Evolutionary conservation across 352 stramenopile genomes (phyloP), one percentile per base, ranked within the genome.

Genomic region (Hyaloperonospora brassicae): DNA sequence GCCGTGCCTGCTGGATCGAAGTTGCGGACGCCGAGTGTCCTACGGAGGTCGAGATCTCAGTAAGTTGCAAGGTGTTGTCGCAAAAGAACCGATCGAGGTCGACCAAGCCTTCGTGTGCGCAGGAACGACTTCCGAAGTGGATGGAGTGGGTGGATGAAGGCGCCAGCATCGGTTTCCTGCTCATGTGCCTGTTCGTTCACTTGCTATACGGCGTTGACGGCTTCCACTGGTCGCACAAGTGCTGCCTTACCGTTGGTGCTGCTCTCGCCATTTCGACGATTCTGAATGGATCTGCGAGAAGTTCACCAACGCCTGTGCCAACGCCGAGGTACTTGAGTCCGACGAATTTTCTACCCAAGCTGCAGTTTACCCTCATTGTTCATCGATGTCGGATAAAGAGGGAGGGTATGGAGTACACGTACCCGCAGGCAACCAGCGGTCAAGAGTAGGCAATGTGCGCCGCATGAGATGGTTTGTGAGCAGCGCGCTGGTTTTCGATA

Each of bases 191-290:
- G 22, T 89, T 92, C 39, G 82, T 92, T 23, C 82, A 92, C 47
- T 66, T 92, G 42, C 62, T 92, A 5, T 87, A 89, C 39, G 82
- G 82, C 27, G 82, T 92, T 25, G 79, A 92, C 36, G 82, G 79
- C 30, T 92, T 92, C 47, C 82, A 92, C 54, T 92, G 82, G 82
- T 74, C 77, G 22, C 82, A 92, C 67, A 92, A 92, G 59, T 89
- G 77, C 59, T 92, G 82, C 52, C 70, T 92, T 44, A 92, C 82
- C 1, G 68, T 88, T 27, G 82, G 82, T 47, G 82, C 82, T 0
- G 82, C 82, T 12, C 70, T 92, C 13, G 82, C 82, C 12, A 92
- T 92, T 48, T 87, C 79, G 7, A 92, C 79, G 10, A 85, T 92
- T 49, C 63, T 92, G 3, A 86, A 90, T 30, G 80, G 79, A 4